phyloP scores from a whole-genome alignment of 225 moss, liverwort and hornwort species.

The Polytrichum commune region DNA sequence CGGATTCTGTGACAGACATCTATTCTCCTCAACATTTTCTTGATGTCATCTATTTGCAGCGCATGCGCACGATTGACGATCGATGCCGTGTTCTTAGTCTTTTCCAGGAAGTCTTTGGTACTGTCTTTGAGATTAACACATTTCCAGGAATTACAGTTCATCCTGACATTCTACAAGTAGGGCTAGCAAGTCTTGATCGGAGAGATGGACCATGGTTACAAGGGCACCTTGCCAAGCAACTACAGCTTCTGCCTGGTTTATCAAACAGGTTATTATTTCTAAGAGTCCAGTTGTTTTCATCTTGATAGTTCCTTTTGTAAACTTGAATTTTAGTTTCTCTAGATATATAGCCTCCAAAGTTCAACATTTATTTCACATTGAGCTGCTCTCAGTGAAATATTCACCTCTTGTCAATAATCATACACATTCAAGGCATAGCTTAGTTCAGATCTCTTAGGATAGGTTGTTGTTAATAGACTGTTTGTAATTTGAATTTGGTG shows the following conservation, averaged over 20 bases:
- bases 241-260: conserved; percentile 76
- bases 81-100: conserved; percentile 68
- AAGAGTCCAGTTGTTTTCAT: conserved; percentile 1
- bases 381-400: too few species aligned
- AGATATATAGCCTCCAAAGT: too few species aligned
- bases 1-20: conserved; percentile 10
- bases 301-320: background rate
- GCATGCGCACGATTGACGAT: conserved; percentile 85
- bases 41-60: conserved; percentile 88
- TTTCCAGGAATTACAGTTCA: conserved; percentile 56
- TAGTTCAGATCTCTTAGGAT: too few species aligned
- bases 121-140: conserved; percentile 47
- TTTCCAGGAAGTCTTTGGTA: conserved; percentile 68
- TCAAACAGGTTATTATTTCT: conserved; percentile 54
- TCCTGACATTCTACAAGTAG: conserved; percentile 64
- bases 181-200: conserved; percentile 63
- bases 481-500: too few species aligned
- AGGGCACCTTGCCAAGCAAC: conserved; percentile 52
- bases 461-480: too few species aligned
- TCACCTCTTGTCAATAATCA: too few species aligned
- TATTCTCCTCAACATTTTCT: conserved; percentile 53
- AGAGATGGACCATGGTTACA: conserved; percentile 50
- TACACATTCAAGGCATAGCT: too few species aligned
- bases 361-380: too few species aligned
- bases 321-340: too few species aligned